Base-by-base conservation (phyloP, 1,139 yeast species). In the Candida dubliniensis region DNA sequence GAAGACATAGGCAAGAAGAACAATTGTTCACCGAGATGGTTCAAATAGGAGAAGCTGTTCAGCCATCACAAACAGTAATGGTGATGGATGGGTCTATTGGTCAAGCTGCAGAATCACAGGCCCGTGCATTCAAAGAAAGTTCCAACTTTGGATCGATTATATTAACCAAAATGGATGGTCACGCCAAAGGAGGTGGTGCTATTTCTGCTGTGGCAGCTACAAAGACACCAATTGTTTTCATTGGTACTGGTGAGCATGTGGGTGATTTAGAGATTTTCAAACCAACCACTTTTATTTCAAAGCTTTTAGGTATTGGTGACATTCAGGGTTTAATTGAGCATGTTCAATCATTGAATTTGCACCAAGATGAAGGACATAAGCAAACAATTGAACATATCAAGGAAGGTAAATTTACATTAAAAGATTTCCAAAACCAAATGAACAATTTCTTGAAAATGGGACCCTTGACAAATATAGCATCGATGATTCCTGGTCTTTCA, bases 141-240 rank as follows among this genome's bases (percentile, higher is more conserved):
- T 77, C 97, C 3, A 83, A 93, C 59, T 93, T 93, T 60, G 99
- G 99, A 59, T 91, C 98, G 24, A 93, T 93, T 53, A 87, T 93
- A 49, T 77, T 93, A 61, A 93, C 99, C 26, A 93, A 93, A 65
- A 85, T 93, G 96, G 99, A 93, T 65, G 99, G 99, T 39, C 98
- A 93, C 61, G 99, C 99, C 34, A 93, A 87, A 67, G 99, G 99
- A 63, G 99, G 99, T 70, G 99, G 99, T 74, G 99, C 99, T 24
- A 90, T 93, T 45, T 89, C 97, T 35, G 99, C 99, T 0, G 98
- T 93, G 44, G 99, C 99, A 1, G 95, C 97, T 1, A 91, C 99
- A 11, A 78, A 87, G 47, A 93, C 98, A 0, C 99, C 99, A n/a
- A 87, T 93, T 56, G 87, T 87, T 8, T 93, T 93, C 61, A 93